phyloP scores from a whole-genome alignment of 129 eudicot genomes.

The Scalesia atractyloides region DNA sequence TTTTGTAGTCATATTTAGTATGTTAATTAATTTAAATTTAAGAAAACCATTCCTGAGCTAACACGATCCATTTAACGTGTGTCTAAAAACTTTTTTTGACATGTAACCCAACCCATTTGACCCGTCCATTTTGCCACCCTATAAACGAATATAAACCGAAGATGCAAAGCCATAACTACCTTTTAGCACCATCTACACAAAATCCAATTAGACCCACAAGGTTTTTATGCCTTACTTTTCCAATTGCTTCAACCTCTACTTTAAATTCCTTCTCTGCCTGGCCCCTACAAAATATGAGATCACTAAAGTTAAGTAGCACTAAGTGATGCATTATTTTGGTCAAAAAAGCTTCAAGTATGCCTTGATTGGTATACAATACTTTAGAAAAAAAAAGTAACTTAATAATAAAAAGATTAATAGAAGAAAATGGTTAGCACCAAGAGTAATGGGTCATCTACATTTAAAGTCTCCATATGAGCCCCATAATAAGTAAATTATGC shows the following conservation, averaged over 20 bases:
- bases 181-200: slow-evolving; percentile 75
- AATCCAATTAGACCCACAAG: slow-evolving; percentile 83
- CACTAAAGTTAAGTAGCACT: slow-evolving; percentile 6
- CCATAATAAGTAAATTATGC: neutral
- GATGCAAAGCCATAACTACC: slow-evolving; percentile 43
- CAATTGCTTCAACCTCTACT: slow-evolving; percentile 98
- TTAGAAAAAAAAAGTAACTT: neutral
- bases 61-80: neutral
- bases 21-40: neutral
- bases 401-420: neutral
- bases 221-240: slow-evolving; percentile 94
- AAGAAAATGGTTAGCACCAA: slow-evolving; percentile 7
- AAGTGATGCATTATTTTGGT: slow-evolving; percentile 13
- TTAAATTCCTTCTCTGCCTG: slow-evolving; percentile 91
- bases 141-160: neutral
- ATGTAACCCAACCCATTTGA: neutral
- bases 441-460: slow-evolving; percentile 9
- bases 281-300: slow-evolving; percentile 51
- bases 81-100: neutral
- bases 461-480: slow-evolving; percentile 16
- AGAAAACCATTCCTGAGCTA: neutral
- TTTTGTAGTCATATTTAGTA: slow-evolving; percentile 26
- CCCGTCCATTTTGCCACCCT: neutral
- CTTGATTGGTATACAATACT: too few species aligned
- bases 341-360: neutral